Evolutionary conservation across 1,139 yeast genomes (phyloP).

Genomic region (Saccharomyces hybrid): DNA sequence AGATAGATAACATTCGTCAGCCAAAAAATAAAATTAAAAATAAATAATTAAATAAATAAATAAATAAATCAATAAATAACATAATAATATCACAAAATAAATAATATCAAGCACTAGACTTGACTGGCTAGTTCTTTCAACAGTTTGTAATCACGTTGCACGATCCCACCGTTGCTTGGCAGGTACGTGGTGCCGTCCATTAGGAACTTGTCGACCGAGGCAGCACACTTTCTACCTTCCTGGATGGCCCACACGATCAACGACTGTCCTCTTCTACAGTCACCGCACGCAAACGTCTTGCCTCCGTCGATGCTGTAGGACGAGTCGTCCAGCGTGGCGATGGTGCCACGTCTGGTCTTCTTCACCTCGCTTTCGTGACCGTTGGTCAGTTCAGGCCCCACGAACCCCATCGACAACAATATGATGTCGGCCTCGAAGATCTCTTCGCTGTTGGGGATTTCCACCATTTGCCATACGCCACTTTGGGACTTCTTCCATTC

Average conservation of each 20-base stretch:
- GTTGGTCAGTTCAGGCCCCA: conserved; percentile 74
- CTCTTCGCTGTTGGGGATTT: conserved; percentile 90
- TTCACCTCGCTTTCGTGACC: conserved; percentile 56
- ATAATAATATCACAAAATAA: conserved; percentile 3
- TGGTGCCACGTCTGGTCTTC: conserved; percentile 82
- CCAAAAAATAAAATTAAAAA: background rate
- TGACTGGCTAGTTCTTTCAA: conserved; percentile 65
- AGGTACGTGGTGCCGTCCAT: conserved; percentile 64
- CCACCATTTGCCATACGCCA: conserved; percentile 99
- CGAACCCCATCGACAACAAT: conserved; percentile 90
- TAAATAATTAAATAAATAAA: conserved; percentile 1
- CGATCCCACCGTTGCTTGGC: conserved; percentile 92
- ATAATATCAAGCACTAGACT: conserved; percentile 10
- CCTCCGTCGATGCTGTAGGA: conserved; percentile 62
- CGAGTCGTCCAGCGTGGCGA: conserved; percentile 57
- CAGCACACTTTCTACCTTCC: conserved; percentile 98
- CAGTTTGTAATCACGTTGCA: conserved; percentile 68
- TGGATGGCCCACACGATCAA: conserved; percentile 99
- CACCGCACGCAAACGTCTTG: conserved; percentile 92
- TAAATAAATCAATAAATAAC: conserved; percentile 1
- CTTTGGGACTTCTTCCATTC: conserved; percentile 95
- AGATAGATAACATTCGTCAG: background rate
- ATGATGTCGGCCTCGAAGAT: conserved; percentile 92
- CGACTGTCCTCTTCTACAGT: conserved; percentile 97
- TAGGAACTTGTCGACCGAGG: conserved; percentile 77